A percentile compares a stretch with the other conserved stretches of the same genome.
These are phyloP conservation scores for Dicorynia guianensis DNA, from an alignment of 306 rosid species.

Conservation along the genomic window DNA sequence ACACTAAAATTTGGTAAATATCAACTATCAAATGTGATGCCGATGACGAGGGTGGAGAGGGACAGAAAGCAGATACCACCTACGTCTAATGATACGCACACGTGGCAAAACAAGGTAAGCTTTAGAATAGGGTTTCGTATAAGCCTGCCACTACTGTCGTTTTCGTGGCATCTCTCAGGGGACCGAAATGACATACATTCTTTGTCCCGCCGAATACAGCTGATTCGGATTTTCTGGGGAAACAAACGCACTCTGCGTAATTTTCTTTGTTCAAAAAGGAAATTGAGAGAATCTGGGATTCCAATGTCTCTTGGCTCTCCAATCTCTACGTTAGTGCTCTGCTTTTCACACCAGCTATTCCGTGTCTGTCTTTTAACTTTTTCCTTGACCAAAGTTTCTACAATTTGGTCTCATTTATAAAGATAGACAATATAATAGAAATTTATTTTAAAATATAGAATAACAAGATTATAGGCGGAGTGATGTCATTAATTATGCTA, in stretches of 20 bases:
- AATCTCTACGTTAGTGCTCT: conserved; percentile 46
- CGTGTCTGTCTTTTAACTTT: background rate
- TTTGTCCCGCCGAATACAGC: conserved; percentile 55
- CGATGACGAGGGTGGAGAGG: background rate
- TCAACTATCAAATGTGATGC: background rate
- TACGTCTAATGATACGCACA: background rate
- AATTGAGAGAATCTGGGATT: conserved; percentile 48
- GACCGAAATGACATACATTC: conserved; percentile 54
- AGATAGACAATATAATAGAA: no score
- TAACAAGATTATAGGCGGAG: no score
- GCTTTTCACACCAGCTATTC: background rate
- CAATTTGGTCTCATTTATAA: no score
- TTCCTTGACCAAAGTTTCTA: background rate
- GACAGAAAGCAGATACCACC: background rate
- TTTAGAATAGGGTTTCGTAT: conserved; percentile 6
- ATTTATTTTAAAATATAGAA: no score
- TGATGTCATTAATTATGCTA: no score
- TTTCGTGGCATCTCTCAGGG: conserved; percentile 57
- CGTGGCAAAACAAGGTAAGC: conserved; percentile 4
- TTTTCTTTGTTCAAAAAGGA: conserved; percentile 39
- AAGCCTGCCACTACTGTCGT: conserved; percentile 45
- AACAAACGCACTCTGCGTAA: conserved; percentile 37
- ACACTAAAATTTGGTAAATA: background rate
- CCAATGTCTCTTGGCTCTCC: conserved; percentile 49
- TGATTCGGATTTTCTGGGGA: conserved; percentile 27